phyloP scores from a whole-genome alignment of 192 early-diverging fungal genomes.

The Podila epigama region DNA sequence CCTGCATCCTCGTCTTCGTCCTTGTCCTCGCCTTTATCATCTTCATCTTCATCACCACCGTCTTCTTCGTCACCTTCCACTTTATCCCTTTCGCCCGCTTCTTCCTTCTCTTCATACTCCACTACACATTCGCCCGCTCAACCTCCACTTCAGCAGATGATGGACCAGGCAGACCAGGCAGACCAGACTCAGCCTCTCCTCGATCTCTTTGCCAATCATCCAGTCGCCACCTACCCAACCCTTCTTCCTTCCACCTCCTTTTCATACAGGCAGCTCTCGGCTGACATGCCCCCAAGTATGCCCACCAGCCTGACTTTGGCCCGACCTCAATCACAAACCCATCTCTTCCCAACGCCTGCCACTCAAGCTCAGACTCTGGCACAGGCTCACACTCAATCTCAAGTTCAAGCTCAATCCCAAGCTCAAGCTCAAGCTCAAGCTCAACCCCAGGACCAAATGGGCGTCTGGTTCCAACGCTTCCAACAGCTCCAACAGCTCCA shows the following conservation, averaged over 20 bases:
- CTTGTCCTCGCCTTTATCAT: background rate
- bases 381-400: too few species aligned
- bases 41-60: background rate
- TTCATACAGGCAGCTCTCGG: slow-evolving; percentile 34
- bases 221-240: slow-evolving; percentile 6
- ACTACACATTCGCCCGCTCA: slow-evolving; percentile 12
- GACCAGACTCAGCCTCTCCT: slow-evolving; percentile 6
- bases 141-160: slow-evolving; percentile 16
- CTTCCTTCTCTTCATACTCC: slow-evolving; percentile 2
- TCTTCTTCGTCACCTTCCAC: background rate
- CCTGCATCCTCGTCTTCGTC: background rate
- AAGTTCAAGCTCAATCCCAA: too few species aligned
- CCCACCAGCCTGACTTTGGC: background rate
- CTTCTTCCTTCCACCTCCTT: slow-evolving; percentile 27
- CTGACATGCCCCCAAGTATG: slow-evolving; percentile 45
- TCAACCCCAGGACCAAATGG: slow-evolving; percentile 17
- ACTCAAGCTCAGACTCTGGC: too few species aligned
- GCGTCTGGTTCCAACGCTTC: slow-evolving; percentile 38
- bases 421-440: too few species aligned
- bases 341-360: too few species aligned
- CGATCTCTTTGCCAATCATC: background rate
- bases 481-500: slow-evolving; percentile 38
- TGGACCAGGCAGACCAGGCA: slow-evolving; percentile 6
- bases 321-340: background rate
- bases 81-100: slow-evolving; percentile 7